These are phyloP conservation scores for Komagataea norvegica DNA, from an alignment of 1,139 yeast genomes.

Conservation along the genomic window DNA sequence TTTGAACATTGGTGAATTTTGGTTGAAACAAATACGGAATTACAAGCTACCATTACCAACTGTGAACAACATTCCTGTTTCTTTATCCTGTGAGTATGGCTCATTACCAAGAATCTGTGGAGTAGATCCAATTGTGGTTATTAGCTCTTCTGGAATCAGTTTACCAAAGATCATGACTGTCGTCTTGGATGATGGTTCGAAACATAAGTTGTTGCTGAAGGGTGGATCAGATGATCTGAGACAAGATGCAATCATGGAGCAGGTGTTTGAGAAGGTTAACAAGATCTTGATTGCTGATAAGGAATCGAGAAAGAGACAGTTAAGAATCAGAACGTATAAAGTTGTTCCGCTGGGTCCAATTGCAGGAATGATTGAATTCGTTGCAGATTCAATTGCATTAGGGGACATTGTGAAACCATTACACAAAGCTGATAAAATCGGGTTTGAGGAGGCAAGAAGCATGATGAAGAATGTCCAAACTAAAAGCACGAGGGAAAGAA, in stretches of 20 bases:
- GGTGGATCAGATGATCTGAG: constrained; percentile 88
- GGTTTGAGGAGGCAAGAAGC: constrained; percentile 55
- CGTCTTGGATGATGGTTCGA: constrained; percentile 50
- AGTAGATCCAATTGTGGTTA: constrained; percentile 42
- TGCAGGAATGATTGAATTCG: constrained; percentile 89
- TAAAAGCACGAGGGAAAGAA: constrained; percentile 41
- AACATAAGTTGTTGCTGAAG: constrained; percentile 61
- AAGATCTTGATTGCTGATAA: constrained; percentile 54
- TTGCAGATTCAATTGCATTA: constrained; percentile 67
- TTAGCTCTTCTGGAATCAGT: constrained; percentile 82
- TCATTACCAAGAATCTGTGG: constrained; percentile 44
- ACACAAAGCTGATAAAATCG: constrained; percentile 49
- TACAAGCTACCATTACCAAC: constrained; percentile 69
- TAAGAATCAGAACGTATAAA: constrained; percentile 76
- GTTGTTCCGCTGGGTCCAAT: constrained; percentile 87
- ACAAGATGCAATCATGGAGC: constrained; percentile 97
- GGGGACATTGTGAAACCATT: constrained; percentile 61
- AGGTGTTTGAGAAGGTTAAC: constrained; percentile 86
- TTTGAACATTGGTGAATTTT: constrained; percentile 43
- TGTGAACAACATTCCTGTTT: constrained; percentile 34
- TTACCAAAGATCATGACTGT: constrained; percentile 74
- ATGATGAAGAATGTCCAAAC: constrained; percentile 58
- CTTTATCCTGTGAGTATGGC: constrained; percentile 40
- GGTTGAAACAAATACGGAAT: constrained; percentile 48
- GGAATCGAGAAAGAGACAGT: constrained; percentile 49